Evolutionary conservation across 371 early-diverging fungal genomes (phyloP), one percentile per base, ranked within the genome.

Genomic region (Syncephalastrum racemosum): DNA sequence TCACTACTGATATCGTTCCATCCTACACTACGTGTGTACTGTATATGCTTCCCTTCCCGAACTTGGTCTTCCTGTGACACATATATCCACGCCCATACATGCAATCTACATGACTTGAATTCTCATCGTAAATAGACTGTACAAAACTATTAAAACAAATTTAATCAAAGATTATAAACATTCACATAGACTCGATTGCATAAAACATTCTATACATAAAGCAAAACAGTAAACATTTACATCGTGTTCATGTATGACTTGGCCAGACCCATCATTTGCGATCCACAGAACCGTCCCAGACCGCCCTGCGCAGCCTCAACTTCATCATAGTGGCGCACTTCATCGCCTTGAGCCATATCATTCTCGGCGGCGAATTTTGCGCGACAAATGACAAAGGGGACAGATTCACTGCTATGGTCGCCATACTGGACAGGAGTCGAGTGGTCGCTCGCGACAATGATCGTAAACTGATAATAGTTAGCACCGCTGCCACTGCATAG

Each of bases 351-450:
- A 10, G 36, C 18, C 12, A 25, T 12, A 4, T 20, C 18, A 42
- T 44, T 16, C 8, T 54, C 57, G 13, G 51, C 42, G 18, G 59
- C 46, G 53, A 50, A 55, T 27, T 46, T 46, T 13, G 54, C 54
- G 23, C 62, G 46, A 19, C 62, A 55, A 2, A 80, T 64, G 54
- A 54, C 52, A 55, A 80, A 70, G 0, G 81, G 81, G 2, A 81
- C 81, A 16, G 81, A 79, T 46, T 80, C 81, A 43, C 73, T 71
- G 31, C 74, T 73, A 49, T 81, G 81, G 47, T 81, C 81, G 13
- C 77, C 77, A 53, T 68, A 71, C 14, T 67, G 42, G 3, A 66
- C 72, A 15, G 81, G 81, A 12, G 81, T 81, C 16, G 81, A 78
- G 56, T 81, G 81, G 51, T 81, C 81, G 7, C 81, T 79, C 8